A percentile compares a stretch with the other conserved stretches of the same genome.
These are phyloP conservation scores for Cordia subcordata DNA, from an alignment of 257 asterid genomes.

Conservation along the genomic window DNA sequence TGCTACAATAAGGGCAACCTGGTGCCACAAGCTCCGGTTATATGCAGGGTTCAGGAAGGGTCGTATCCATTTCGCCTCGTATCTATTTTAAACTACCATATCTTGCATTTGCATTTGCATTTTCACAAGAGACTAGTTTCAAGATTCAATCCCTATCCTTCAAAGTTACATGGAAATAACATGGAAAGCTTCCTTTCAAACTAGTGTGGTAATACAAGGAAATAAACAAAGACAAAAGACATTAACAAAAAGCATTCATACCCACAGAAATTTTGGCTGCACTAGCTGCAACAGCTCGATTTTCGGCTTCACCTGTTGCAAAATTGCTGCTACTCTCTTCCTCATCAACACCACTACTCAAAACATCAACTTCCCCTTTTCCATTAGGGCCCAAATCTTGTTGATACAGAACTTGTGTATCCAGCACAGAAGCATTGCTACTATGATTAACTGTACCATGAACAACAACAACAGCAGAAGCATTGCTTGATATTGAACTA, in stretches of 20 bases:
- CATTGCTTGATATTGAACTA: constrained; percentile 13
- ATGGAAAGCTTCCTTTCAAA: no score
- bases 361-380: constrained; percentile 5
- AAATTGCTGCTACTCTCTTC: constrained; percentile 3
- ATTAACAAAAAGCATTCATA: not conserved
- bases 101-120: no score
- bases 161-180: no score
- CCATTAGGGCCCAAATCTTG: not conserved
- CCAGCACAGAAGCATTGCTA: not conserved
- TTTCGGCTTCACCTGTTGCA: not conserved
- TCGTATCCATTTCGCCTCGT: no score
- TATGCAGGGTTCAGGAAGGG: no score
- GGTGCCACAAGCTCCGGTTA: no score
- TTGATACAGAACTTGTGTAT: constrained; percentile 9
- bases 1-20: no score
- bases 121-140: no score
- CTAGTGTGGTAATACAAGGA: not conserved
- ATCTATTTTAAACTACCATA: no score
- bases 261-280: not conserved
- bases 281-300: not conserved
- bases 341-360: constrained; percentile 6
- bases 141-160: no score
- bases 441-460: not conserved
- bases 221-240: not conserved
- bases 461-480: constrained; percentile 8